These are phyloP conservation scores for Neurospora sp. DNA, from an alignment of 495 filamentous ascomycete genomes.

Conservation along the genomic window DNA sequence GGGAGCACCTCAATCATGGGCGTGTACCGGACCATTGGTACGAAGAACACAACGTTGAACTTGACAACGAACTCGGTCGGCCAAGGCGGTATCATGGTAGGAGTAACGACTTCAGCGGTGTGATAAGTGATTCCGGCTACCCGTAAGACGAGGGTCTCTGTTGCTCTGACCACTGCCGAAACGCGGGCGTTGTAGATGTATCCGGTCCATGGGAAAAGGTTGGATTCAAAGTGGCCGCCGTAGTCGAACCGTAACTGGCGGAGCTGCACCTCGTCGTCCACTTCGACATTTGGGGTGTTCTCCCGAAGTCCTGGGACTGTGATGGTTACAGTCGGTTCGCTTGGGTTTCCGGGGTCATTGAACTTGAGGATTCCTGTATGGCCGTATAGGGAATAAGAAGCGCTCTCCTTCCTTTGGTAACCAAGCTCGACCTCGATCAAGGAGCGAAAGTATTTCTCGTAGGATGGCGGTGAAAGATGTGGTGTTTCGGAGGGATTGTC, in stretches of 20 bases:
- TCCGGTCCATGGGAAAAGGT: conserved; percentile 17
- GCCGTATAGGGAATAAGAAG: conserved; percentile 12
- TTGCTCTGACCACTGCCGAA: conserved; percentile 9
- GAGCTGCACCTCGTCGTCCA: conserved; percentile 34
- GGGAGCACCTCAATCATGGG: conserved; percentile 13
- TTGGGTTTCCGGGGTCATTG: not conserved
- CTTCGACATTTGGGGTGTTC: conserved; percentile 30
- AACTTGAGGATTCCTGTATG: conserved; percentile 6
- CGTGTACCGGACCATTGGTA: conserved; percentile 10
- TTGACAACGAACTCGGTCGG: not conserved
- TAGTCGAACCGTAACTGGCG: conserved; percentile 25
- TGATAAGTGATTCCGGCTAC: conserved; percentile 6
- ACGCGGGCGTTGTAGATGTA: conserved; percentile 19
- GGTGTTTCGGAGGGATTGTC: not conserved
- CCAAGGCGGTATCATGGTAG: not conserved
- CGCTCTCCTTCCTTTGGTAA: conserved; percentile 12
- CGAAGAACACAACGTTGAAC: conserved; percentile 18
- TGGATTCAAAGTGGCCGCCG: conserved; percentile 1
- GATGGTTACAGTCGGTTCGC: conserved; percentile 3
- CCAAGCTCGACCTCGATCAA: conserved; percentile 13
- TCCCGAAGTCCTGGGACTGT: conserved; percentile 34
- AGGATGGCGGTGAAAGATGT: conserved; percentile 1
- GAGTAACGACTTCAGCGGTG: not conserved
- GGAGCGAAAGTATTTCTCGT: conserved; percentile 11
- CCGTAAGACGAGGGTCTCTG: conserved; percentile 10